A percentile compares a stretch with the other conserved stretches of the same genome.
These are phyloP conservation scores for Pestalotiopsis sp. DNA, from an alignment of 2,329 filamentous ascomycete genomes.

Conservation along the genomic window DNA sequence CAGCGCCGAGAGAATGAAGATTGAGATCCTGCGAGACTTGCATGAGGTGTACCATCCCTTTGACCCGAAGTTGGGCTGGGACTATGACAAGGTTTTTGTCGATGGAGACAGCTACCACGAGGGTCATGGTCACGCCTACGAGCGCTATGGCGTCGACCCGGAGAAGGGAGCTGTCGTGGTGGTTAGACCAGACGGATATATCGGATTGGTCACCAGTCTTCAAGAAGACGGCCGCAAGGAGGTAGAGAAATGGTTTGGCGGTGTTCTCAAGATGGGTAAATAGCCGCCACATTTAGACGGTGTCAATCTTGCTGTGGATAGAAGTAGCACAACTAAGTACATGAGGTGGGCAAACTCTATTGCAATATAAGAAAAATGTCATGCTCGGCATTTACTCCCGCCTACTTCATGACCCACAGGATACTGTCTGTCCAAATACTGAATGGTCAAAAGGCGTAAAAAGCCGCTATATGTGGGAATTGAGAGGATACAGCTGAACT, in stretches of 20 bases:
- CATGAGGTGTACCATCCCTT: slow-evolving; percentile 52
- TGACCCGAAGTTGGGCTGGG: slow-evolving; percentile 50
- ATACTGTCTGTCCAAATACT: no score
- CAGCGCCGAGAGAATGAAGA: slow-evolving; percentile 48
- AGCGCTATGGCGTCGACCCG: slow-evolving; percentile 59
- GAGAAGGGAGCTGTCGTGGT: slow-evolving; percentile 60
- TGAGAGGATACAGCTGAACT: background rate
- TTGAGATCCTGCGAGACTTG: slow-evolving; percentile 53
- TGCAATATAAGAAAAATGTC: no score
- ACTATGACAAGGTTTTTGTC: slow-evolving; percentile 59
- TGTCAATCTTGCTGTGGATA: no score
- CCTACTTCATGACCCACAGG: no score
- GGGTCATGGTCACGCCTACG: slow-evolving; percentile 53
- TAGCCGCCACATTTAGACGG: no score
- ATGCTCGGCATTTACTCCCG: no score
- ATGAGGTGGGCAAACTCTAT: no score
- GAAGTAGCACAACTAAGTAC: background rate
- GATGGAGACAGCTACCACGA: slow-evolving; percentile 58
- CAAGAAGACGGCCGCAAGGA: slow-evolving; percentile 30
- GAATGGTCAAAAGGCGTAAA: background rate
- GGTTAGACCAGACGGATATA: slow-evolving; percentile 70
- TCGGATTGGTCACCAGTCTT: slow-evolving; percentile 44
- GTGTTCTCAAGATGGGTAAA: slow-evolving; percentile 14
- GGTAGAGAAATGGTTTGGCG: slow-evolving; percentile 26
- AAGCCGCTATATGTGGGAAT: background rate